Evolutionary conservation across 2,329 filamentous ascomycete genomes (phyloP), one percentile per base, ranked within the genome.

Genomic region (Aureobasidium sp.): DNA sequence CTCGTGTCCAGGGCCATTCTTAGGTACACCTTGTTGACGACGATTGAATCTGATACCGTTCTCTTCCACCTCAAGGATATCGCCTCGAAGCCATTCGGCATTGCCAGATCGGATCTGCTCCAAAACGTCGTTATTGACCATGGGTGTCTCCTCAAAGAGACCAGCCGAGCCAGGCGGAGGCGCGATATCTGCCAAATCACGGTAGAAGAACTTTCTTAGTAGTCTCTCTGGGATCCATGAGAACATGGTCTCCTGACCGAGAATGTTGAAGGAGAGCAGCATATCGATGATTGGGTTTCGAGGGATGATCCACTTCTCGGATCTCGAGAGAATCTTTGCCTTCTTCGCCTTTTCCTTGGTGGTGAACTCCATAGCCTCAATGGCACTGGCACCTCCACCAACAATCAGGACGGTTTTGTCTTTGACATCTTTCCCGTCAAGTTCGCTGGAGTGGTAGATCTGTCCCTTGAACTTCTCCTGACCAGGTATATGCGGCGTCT

Each of bases 261-360:
- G 86, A 57, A 94, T 82, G 72, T 95, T 95, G 68, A 91, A 76
- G 2, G 88, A 83, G 1, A 96, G 81, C 1, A 95, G 78, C 1
- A 83, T 79, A 71, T 95, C 87, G 56, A 94, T 80, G 47, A 94
- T 53, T 0, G 89, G 78, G 66, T 95, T 94, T 9, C 91, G 83
- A 0, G 90, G 90, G 59, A 93, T 92, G 65, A 94, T 90, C 90
- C 89, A 93, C 72, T 93, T 94, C 68, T 93, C 89, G 15, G 85
- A 89, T 48, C 90, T 82, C 0, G 90, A 85, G 10, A 95, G 81
- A 34, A 95, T 86, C 62, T 85, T 86, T 0, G 87, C 86, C 69
- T 90, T 85, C 8, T 78, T 77, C 0, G 89, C 90, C 4, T 85
- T 80, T 46, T 85, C 82, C 13, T 83, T 77, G 12, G 86, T 82